These are phyloP conservation scores for Dryas alaskensis DNA, from an alignment of 306 rosid genomes.

Conservation along the genomic window DNA sequence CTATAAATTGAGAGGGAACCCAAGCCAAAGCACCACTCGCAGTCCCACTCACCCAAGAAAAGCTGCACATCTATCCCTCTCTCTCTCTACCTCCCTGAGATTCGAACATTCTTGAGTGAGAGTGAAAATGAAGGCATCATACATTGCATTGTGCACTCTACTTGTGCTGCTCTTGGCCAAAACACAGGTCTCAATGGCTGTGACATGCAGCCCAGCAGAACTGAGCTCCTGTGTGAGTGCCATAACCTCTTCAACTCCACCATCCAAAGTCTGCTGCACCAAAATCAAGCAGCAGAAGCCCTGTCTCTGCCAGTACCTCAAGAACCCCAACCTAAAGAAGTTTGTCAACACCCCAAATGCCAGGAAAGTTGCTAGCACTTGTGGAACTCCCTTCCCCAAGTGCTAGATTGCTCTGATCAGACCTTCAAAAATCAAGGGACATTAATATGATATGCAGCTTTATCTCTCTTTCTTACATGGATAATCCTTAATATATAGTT, in stretches of 20 bases:
- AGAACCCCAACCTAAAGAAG: constrained; percentile 84
- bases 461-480: constrained; percentile 21
- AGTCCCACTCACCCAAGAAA: too few species aligned
- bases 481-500: constrained; percentile 28
- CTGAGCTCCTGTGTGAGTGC: constrained; percentile 90
- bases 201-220: constrained; percentile 79
- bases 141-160: constrained; percentile 44
- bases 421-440: not conserved
- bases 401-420: constrained; percentile 39
- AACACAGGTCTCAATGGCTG: constrained; percentile 54
- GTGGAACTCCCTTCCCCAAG: constrained; percentile 92
- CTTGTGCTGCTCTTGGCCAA: constrained; percentile 48
- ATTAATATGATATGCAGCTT: too few species aligned
- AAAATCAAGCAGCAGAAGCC: constrained; percentile 94
- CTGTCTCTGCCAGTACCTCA: constrained; percentile 88
- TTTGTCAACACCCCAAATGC: constrained; percentile 93
- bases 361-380: constrained; percentile 81
- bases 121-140: constrained; percentile 68
- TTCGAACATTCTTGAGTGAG: constrained; percentile 13
- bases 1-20: constrained; percentile 60
- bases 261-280: constrained; percentile 73
- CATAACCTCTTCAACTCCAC: constrained; percentile 72
- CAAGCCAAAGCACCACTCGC: constrained; percentile 38
- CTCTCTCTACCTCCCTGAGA: not conserved
- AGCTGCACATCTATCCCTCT: constrained; percentile 1